Base-by-base conservation (phyloP, 208 protist species). In the Leishmania arabica region DNA sequence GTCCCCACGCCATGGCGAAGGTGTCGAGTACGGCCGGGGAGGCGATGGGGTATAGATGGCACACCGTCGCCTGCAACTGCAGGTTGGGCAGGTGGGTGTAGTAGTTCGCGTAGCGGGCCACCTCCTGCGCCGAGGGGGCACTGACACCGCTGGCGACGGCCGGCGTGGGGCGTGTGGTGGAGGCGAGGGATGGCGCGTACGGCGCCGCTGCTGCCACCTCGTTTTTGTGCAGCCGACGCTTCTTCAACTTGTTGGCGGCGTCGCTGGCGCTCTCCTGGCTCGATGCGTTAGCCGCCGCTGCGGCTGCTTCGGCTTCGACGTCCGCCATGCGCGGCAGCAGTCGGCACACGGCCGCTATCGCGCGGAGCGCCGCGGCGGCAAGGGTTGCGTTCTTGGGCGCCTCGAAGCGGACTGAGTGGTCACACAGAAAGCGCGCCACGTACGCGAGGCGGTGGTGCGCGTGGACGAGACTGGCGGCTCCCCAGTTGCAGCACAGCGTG, bases 21-120 rank as follows among this genome's bases (percentile, higher is more conserved):
- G 87, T 79, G 79, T 97, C 94, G 34, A 96, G 81, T 64, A 88
- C 74, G 40, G 73, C 83, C 2, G 86, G 71, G 2, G 91, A 75
- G n/a, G 84, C 78, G 42, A 87, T 54, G 34, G 72, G 51, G 80
- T 89, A 91, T 15, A 95, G 77, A 79, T 93, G 86, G 64, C 85
- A 93, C 42, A 97, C 77, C 27, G 92, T 97, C 51, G 94, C 92
- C 81, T 96, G 93, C 45, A 97, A 89, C 85, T 95, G 91, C 40
- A 97, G 72, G 72, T 94, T 94, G 17, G 88, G 89, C n/a, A 88
- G 74, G 56, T 82, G 34, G 72, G 81, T 86, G 88, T 91, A 95
- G 80, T 93, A 95, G 81, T 94, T 95, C 62, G 84, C 85, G 74
- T 92, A 89, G 24, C 81, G 77, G 34, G 86, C 53, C 40, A 79